Evolutionary conservation across 2,329 filamentous ascomycete genomes (phyloP).

Genomic region (Fusarium sororula): DNA sequence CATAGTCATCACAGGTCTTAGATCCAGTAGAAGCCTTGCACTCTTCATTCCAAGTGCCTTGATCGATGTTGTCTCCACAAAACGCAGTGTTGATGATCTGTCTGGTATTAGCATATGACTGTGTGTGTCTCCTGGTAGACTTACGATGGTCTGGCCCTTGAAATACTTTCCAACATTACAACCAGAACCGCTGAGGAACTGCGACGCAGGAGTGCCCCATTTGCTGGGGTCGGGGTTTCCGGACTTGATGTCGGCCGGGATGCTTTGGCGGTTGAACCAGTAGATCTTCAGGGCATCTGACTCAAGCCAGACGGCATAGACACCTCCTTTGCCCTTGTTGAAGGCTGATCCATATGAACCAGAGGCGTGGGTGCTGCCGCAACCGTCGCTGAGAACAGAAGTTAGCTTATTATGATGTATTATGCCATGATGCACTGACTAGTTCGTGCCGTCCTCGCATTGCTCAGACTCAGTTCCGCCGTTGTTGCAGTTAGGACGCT

Average conservation of each 20-base stretch:
- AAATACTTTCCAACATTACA: slow-evolving; percentile 77
- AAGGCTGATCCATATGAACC: slow-evolving; percentile 7
- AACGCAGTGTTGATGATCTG: slow-evolving; percentile 74
- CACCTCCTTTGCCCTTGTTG: slow-evolving; percentile 62
- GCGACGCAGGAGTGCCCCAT: slow-evolving; percentile 73
- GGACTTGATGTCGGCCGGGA: slow-evolving; percentile 68
- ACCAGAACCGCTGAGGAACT: slow-evolving; percentile 67
- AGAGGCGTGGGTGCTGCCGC: not conserved
- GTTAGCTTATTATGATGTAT: not conserved
- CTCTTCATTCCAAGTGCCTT: slow-evolving; percentile 19
- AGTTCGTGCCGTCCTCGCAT: slow-evolving; percentile 31
- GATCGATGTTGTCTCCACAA: slow-evolving; percentile 67
- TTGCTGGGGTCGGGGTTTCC: slow-evolving; percentile 66
- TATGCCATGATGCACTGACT: not conserved
- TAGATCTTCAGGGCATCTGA: slow-evolving; percentile 72
- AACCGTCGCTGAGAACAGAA: not conserved
- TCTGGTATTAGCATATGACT: not conserved
- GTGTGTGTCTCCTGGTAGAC: not conserved
- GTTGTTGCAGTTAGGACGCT: slow-evolving; percentile 57
- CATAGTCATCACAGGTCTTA: slow-evolving; percentile 73
- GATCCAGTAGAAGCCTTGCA: slow-evolving; percentile 47
- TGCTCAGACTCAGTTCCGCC: slow-evolving; percentile 37
- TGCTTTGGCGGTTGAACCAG: slow-evolving; percentile 72
- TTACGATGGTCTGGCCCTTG: slow-evolving; percentile 37
- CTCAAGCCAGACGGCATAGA: slow-evolving; percentile 77